phyloP scores from a whole-genome alignment of 352 stramenopile species.

The Phytophthora ramorum region DNA sequence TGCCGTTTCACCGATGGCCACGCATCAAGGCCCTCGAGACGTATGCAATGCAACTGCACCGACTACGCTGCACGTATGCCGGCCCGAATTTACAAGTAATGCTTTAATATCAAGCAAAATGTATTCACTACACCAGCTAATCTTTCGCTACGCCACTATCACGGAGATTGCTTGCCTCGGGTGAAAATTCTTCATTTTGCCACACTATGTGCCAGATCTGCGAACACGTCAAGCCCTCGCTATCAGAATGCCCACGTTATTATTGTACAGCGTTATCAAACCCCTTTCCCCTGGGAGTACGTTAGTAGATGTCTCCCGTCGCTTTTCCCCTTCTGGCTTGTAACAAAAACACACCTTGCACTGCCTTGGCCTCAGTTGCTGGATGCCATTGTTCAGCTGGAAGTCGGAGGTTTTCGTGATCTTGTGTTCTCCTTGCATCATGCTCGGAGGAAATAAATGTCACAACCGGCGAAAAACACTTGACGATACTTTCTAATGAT shows the following conservation, averaged over 20 bases:
- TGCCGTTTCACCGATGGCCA: no score
- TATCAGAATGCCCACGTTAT: background rate
- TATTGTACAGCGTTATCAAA: constrained; percentile 9
- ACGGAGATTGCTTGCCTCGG: background rate
- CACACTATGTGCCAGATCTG: constrained; percentile 27
- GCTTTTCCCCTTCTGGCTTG: constrained; percentile 15
- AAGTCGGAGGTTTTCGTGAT: no score
- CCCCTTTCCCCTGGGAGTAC: constrained; percentile 1
- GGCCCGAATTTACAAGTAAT: background rate
- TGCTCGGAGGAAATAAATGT: no score
- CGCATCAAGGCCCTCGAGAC: no score
- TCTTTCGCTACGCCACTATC: background rate
- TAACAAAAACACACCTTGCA: constrained; percentile 15
- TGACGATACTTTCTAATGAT: no score
- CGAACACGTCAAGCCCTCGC: constrained; percentile 8
- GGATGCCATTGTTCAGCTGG: background rate
- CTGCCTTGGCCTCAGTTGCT: background rate
- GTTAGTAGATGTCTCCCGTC: constrained; percentile 1
- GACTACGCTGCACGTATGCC: no score
- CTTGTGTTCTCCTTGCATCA: no score
- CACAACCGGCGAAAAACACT: no score
- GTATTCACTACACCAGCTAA: background rate
- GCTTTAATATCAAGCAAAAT: background rate
- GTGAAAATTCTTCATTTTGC: constrained; percentile 27
- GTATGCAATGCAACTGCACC: no score